Base-by-base conservation (phyloP, 495 filamentous ascomycete species). In the Daldinia childiae region DNA sequence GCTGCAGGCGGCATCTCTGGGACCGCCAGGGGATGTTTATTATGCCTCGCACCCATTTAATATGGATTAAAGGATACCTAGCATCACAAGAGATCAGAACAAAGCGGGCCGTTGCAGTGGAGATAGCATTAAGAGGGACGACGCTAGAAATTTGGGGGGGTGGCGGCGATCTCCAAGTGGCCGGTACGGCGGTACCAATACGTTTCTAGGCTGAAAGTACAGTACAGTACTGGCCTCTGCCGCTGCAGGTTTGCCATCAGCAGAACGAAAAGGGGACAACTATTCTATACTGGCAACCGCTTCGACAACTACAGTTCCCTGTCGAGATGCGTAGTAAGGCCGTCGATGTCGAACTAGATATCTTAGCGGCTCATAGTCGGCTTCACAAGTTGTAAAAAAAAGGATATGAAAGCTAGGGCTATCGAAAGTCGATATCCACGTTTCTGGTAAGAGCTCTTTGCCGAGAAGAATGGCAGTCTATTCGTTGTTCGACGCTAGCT, bases 121-220 rank as follows among this genome's bases (percentile, higher is more conserved):
- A 76, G 74, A 72, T 69, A 62, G 57, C 60, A 55, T 62, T 63
- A 60, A 64, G 66, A 64, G 67, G 57, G 62, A 69, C 61, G 55
- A 71, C 71, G 76, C 71, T 75, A 78, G 73, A 39, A 59, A 64
- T 73, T 73, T 59, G 63, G 75, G 73, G 73, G 71, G 71, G 62
- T 69, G 68, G 63, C 67, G 67, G 66, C 71, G 71, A 74, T 74
- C 71, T 74, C 71, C 71, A 70, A 70, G 59, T 74, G 63, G 71
- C 43, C 64, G 71, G 71, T 71, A 71, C 67, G 36, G 63, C 67
- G 58, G 66, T 73, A 73, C 71, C 62, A 50, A 38, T 66, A 66
- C 65, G 61, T 66, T 69, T 73, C 56, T 57, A 52, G 41, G 56
- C 59, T 36, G 64, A 69, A 19, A 36, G 34, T 36, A 64, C 64